phyloP scores from a whole-genome alignment of 805 yeast genomes.

The Metschnikowia continentalis region DNA sequence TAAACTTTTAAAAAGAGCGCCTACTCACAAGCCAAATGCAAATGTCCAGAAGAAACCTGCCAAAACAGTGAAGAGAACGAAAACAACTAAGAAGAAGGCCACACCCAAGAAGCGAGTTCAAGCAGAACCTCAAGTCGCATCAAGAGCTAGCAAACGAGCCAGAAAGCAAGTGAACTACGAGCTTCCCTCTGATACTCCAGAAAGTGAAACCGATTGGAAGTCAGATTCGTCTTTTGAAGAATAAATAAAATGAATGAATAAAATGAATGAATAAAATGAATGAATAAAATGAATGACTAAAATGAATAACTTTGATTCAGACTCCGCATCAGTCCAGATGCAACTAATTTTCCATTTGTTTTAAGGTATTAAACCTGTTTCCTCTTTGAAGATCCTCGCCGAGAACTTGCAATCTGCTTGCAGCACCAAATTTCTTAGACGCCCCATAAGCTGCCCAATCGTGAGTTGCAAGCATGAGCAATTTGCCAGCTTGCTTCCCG shows the following conservation, averaged over 20 bases:
- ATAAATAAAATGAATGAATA: neutral
- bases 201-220: neutral
- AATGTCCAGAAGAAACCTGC: slow-evolving; percentile 2
- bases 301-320: too few relatives aligned
- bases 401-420: slow-evolving; percentile 67
- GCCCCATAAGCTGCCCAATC: slow-evolving; percentile 52
- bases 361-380: slow-evolving; percentile 44
- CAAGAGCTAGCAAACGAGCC: slow-evolving; percentile 17
- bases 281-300: neutral
- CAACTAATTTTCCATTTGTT: slow-evolving; percentile 36
- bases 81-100: slow-evolving; percentile 1
- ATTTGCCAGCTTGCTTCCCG: slow-evolving; percentile 67
- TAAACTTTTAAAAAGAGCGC: slow-evolving; percentile 21
- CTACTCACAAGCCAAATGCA: slow-evolving; percentile 10
- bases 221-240: slow-evolving; percentile 1
- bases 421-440: slow-evolving; percentile 62
- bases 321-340: neutral
- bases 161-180: slow-evolving; percentile 17
- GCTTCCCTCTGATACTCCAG: neutral
- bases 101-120: slow-evolving; percentile 6
- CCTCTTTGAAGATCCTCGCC: slow-evolving; percentile 72
- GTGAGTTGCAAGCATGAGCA: slow-evolving; percentile 44
- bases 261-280: neutral
- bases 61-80: slow-evolving; percentile 5
- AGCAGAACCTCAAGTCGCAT: slow-evolving; percentile 25